A percentile compares a stretch with the other conserved stretches of the same genome.
Evolutionary conservation across 2,329 filamentous ascomycete species (phyloP).

Genomic region (Knoxdaviesia capensis): DNA sequence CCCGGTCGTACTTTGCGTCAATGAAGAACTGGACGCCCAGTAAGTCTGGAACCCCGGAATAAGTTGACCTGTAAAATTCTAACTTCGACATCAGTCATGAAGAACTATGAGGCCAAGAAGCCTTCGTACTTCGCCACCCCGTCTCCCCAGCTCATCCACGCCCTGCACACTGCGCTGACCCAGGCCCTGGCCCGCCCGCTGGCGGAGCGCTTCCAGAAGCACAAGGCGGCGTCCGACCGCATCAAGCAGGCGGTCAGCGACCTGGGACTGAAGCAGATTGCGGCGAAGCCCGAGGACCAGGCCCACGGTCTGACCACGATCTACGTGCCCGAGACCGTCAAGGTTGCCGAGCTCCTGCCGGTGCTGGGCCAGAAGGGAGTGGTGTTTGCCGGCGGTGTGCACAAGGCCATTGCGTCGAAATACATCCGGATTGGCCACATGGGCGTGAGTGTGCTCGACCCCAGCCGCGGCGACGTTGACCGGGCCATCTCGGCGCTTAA

Average conservation of each 20-base stretch:
- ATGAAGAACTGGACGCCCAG: conserved; percentile 95
- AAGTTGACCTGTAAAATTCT: neutral
- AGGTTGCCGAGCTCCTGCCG: conserved; percentile 66
- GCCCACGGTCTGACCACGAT: conserved; percentile 97
- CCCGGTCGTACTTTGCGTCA: conserved; percentile 80
- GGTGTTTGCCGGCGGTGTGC: conserved; percentile 84
- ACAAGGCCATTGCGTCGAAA: conserved; percentile 84
- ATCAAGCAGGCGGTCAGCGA: conserved; percentile 69
- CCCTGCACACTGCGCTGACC: conserved; percentile 70
- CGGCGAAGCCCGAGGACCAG: conserved; percentile 70
- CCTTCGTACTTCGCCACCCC: conserved; percentile 96
- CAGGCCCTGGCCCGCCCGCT: conserved; percentile 72
- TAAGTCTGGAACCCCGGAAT: conserved; percentile 19
- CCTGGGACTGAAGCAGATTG: conserved; percentile 74
- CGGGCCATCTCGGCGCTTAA: conserved; percentile 63
- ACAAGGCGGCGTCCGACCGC: conserved; percentile 60
- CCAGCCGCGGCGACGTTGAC: conserved; percentile 61
- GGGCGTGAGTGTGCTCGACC: conserved; percentile 74
- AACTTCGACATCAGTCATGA: conserved; percentile 47
- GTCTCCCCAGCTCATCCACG: conserved; percentile 81
- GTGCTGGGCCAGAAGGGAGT: conserved; percentile 72
- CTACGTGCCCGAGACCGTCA: conserved; percentile 71
- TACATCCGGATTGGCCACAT: conserved; percentile 97
- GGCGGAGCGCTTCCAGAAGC: conserved; percentile 62
- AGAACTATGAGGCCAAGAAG: conserved; percentile 97